A percentile compares a stretch with the other conserved stretches of the same genome.
Evolutionary conservation across 2,329 filamentous ascomycete genomes (phyloP).

Genomic region (Chrysoporthe deuterocubensis): DNA sequence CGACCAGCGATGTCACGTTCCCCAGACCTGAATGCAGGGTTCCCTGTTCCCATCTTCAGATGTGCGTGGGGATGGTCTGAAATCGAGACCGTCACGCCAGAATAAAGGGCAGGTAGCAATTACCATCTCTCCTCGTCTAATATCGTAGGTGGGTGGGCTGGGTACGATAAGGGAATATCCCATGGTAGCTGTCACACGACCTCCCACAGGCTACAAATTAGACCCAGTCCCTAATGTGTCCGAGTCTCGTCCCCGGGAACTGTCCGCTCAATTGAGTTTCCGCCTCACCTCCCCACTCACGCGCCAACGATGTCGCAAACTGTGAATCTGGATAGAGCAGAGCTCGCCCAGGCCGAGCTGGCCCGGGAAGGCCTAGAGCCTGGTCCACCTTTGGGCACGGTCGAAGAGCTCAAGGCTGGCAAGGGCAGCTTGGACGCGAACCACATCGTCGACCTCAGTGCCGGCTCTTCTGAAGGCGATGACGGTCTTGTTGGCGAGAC

Average conservation of each 20-base stretch:
- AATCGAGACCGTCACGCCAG: background rate
- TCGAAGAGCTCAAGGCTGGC: conserved; percentile 22
- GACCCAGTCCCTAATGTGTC: background rate
- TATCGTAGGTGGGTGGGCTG: background rate
- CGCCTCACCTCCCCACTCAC: background rate
- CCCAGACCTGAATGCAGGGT: background rate
- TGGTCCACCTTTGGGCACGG: conserved; percentile 21
- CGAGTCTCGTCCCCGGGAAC: background rate
- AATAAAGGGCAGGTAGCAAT: background rate
- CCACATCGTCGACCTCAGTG: background rate
- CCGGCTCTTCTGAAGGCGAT: conserved; percentile 3
- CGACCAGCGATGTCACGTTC: background rate
- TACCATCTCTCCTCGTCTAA: conserved; percentile 7
- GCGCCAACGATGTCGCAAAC: conserved; percentile 27
- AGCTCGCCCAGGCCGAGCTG: conserved; percentile 29
- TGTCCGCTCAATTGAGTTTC: background rate
- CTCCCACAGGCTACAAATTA: background rate
- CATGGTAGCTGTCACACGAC: background rate
- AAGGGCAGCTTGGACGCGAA: conserved; percentile 23
- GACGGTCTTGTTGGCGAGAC: conserved; percentile 34
- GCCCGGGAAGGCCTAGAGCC: conserved; percentile 19
- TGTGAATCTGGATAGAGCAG: conserved; percentile 30
- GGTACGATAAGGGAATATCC: background rate
- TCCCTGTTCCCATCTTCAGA: background rate
- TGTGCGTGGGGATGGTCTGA: background rate